Conservation (phyloP, 768 basidiomycete species). For the Galerina sulciceps region DNA sequence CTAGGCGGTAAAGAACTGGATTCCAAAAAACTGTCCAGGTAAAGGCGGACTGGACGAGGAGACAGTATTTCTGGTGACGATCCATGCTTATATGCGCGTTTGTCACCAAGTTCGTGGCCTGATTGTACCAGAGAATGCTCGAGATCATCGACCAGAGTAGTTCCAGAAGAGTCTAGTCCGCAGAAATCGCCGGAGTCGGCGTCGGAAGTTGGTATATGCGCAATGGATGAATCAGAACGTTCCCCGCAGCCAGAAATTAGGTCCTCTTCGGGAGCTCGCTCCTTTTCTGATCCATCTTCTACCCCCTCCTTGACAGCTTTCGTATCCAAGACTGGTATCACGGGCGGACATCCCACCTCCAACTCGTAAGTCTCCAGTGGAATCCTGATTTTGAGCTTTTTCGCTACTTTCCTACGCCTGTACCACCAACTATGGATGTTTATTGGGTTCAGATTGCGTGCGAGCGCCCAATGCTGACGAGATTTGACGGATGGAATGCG, state of each 20-base stretch:
- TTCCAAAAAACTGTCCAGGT: background rate
- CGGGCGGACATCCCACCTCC: constrained; percentile 37
- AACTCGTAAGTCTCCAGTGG: constrained; percentile 40
- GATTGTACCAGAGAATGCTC: background rate
- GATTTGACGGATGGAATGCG: constrained; percentile 41
- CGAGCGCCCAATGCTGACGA: constrained; percentile 42
- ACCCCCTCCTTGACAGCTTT: constrained; percentile 5
- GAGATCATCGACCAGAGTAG: background rate
- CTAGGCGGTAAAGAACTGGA: constrained; percentile 17
- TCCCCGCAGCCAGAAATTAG: background rate
- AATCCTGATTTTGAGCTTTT: constrained; percentile 29
- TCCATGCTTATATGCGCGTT: constrained; percentile 3
- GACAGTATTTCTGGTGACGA: background rate
- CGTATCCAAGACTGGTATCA: constrained; percentile 2
- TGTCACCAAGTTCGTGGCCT: background rate
- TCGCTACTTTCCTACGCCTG: constrained; percentile 33
- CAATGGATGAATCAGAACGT: background rate
- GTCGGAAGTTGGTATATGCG: background rate
- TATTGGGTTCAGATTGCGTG: constrained; percentile 37
- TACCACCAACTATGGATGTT: constrained; percentile 44
- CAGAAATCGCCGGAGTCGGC: background rate
- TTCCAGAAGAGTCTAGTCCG: background rate
- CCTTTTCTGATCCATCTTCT: too few relatives aligned
- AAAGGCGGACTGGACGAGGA: background rate
- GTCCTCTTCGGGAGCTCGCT: too few relatives aligned